Conservation (phyloP, 371 early-diverging fungal species). For the Mortierella sp. region DNA sequence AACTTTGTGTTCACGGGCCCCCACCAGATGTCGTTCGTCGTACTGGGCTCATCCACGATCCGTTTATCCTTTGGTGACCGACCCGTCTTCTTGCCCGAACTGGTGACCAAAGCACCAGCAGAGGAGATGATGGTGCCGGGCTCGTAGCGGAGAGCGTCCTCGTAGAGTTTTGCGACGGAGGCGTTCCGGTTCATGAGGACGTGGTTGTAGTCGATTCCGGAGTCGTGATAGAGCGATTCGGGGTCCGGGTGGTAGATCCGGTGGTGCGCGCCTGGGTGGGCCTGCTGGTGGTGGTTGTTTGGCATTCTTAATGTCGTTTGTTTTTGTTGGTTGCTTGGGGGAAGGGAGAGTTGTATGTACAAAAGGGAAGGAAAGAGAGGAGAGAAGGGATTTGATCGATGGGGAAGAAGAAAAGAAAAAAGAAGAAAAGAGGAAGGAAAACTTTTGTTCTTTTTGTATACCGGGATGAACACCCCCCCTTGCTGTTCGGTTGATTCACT, state of each 20-base stretch:
- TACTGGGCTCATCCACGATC: conserved; percentile 90
- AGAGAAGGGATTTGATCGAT: background rate
- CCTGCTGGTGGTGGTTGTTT: conserved; percentile 10
- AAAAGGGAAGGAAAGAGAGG: background rate
- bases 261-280: conserved; percentile 25
- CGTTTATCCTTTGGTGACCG: conserved; percentile 95
- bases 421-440: background rate
- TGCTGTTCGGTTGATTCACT: no score
- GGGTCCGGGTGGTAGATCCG: conserved; percentile 34
- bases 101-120: conserved; percentile 92
- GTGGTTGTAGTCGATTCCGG: conserved; percentile 59
- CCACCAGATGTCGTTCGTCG: conserved; percentile 95
- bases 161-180: conserved; percentile 90
- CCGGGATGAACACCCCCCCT: background rate
- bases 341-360: background rate
- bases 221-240: conserved; percentile 37
- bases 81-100: conserved; percentile 92
- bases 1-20: conserved; percentile 96
- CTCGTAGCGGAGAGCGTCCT: conserved; percentile 93
- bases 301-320: background rate
- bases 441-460: background rate
- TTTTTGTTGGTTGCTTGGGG: background rate
- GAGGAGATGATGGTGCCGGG: conserved; percentile 89
- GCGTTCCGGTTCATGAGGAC: conserved; percentile 76
- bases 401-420: background rate